A percentile compares a stretch with the other conserved stretches of the same genome.
These are phyloP conservation scores for Phytopythium chamaehyphon DNA, from an alignment of 352 stramenopile genomes.

Conservation along the genomic window DNA sequence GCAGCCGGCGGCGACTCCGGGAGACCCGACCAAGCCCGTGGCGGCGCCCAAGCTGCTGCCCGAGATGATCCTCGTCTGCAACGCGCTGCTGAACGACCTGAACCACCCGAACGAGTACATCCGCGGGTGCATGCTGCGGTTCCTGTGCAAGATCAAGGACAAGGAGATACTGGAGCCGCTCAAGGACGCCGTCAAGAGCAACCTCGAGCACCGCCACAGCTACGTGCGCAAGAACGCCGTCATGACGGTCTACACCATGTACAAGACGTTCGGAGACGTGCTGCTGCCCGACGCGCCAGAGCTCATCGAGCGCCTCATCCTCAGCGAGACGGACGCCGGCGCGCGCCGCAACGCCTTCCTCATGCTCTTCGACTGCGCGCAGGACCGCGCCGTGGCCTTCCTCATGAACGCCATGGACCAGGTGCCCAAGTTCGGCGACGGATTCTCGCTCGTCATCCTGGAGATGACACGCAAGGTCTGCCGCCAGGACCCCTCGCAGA, in stretches of 20 bases:
- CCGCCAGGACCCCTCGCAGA: conserved; percentile 96
- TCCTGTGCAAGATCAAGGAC: conserved; percentile 99
- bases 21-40: conserved; percentile 19
- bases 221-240: conserved; percentile 99
- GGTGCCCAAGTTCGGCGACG: conserved; percentile 93
- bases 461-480: conserved; percentile 99
- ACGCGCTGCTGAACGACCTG: conserved; percentile 99
- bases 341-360: conserved; percentile 98
- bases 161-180: conserved; percentile 92
- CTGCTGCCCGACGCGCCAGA: conserved; percentile 98
- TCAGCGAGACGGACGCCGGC: conserved; percentile 93
- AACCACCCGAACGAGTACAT: conserved; percentile 99
- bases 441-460: conserved; percentile 98
- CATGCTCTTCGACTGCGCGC: conserved; percentile 99
- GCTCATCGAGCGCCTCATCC: conserved; percentile 95
- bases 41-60: conserved; percentile 93
- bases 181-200: conserved; percentile 93
- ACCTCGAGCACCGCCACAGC: conserved; percentile 97
- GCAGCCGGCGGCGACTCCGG: conserved; percentile 32
- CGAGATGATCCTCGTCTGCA: conserved; percentile 99
- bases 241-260: conserved; percentile 97
- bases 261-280: conserved; percentile 93
- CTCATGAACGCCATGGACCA: conserved; percentile 97
- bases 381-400: conserved; percentile 97
- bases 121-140: conserved; percentile 98